Evolutionary conservation across 1,284 basidiomycete genomes (phyloP).

Genomic region (Apiotrichum brassicae): DNA sequence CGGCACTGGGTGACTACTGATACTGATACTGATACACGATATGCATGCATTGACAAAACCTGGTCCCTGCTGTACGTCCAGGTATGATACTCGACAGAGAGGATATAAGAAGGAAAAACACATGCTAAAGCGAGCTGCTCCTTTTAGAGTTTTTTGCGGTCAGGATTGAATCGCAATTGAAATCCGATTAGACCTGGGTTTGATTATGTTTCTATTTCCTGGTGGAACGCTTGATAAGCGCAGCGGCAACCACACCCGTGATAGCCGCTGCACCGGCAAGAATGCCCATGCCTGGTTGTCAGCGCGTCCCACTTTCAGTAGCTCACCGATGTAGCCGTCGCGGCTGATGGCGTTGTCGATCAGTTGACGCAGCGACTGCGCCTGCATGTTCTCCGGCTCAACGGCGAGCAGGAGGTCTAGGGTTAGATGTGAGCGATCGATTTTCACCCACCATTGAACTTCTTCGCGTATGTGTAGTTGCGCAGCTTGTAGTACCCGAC

Average conservation of each 20-base stretch:
- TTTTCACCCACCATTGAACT: conserved; percentile 72
- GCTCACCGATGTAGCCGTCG: conserved; percentile 56
- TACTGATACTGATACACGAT: neutral
- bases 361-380: conserved; percentile 72
- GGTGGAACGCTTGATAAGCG: conserved; percentile 79
- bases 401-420: conserved; percentile 80
- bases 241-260: conserved; percentile 72
- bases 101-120: too few relatives aligned
- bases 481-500: conserved; percentile 96
- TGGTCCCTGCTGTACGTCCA: too few relatives aligned
- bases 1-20: too few relatives aligned
- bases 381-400: conserved; percentile 91
- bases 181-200: too few relatives aligned
- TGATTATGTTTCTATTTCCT: conserved; percentile 4
- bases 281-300: conserved; percentile 70
- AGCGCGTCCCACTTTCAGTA: conserved; percentile 14
- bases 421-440: neutral
- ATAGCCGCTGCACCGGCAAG: conserved; percentile 83
- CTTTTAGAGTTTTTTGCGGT: too few relatives aligned
- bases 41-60: neutral
- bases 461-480: conserved; percentile 87
- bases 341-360: conserved; percentile 82
- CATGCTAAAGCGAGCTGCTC: too few relatives aligned
- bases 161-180: too few relatives aligned
- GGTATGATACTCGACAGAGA: too few relatives aligned